A percentile compares a stretch with the other conserved stretches of the same genome.
phyloP scores from a whole-genome alignment of 768 basidiomycete genomes.

The Suillus paluster region DNA sequence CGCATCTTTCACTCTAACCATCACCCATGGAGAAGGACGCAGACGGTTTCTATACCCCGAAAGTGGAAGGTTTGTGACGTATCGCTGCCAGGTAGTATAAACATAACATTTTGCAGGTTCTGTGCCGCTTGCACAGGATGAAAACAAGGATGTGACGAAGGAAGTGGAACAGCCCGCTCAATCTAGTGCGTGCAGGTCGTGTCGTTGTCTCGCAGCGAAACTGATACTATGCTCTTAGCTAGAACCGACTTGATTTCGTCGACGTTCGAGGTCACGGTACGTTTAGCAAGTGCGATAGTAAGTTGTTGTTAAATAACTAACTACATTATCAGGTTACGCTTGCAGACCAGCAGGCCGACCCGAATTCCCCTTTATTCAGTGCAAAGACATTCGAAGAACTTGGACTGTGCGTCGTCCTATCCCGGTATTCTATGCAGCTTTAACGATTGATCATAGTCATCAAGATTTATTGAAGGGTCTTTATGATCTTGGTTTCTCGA shows the following conservation, averaged over 20 bases:
- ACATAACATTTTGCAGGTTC: slow-evolving; percentile 9
- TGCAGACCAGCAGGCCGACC: slow-evolving; percentile 94
- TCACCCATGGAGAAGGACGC: slow-evolving; percentile 69
- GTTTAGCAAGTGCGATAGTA: slow-evolving; percentile 24
- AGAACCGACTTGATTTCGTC: slow-evolving; percentile 72
- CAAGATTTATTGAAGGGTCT: slow-evolving; percentile 91
- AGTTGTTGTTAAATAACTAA: slow-evolving; percentile 11
- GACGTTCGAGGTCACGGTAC: slow-evolving; percentile 82
- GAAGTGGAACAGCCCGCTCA: slow-evolving; percentile 21
- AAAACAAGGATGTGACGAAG: slow-evolving; percentile 31
- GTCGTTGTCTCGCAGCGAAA: not conserved
- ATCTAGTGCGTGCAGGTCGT: slow-evolving; percentile 24
- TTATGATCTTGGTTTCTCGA: slow-evolving; percentile 94
- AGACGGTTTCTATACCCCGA: slow-evolving; percentile 77
- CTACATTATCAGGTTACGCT: slow-evolving; percentile 75
- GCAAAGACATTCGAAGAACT: slow-evolving; percentile 95
- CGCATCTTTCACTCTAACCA: slow-evolving; percentile 11
- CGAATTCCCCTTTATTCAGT: slow-evolving; percentile 94
- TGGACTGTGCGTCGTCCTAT: slow-evolving; percentile 69
- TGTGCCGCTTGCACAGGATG: slow-evolving; percentile 31
- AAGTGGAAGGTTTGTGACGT: slow-evolving; percentile 42
- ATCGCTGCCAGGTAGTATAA: not conserved
- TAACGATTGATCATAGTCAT: slow-evolving; percentile 51
- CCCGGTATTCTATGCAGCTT: not conserved
- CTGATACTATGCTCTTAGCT: slow-evolving; percentile 15